Evolutionary conservation across 768 basidiomycete species (phyloP), one percentile per base, ranked within the genome.

Genomic region (Galerina marginata): DNA sequence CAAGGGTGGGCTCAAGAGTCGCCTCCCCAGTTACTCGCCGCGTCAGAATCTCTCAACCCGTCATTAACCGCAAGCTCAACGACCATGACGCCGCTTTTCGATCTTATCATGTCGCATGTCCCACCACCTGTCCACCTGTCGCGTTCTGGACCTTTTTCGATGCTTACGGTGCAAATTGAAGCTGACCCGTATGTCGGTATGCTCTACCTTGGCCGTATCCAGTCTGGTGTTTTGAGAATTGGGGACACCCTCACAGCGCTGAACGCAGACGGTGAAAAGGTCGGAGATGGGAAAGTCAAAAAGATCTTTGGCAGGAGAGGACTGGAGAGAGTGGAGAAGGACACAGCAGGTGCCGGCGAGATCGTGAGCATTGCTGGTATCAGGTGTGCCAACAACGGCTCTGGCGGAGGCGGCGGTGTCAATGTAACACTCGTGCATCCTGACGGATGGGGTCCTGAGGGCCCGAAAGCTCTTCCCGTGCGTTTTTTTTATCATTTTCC

Each of bases 111-210:
- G 61, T 73, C 76, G 4, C 80, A 82, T 52, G 78, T 80, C 33
- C 75, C 78, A 2, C 59, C 80, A 1, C 80, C 81, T 0, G 62
- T 63, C 2, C 78, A 78, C 61, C 77, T 77, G n/a, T 68, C 68
- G 39, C 67, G 75, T 12, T 65, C 73, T 0, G 65, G 68, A 7
- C 79, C 81, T n/a, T 82, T 82, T 64, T 80, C 80, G 10, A 83
- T 83, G 82, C 72, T 83, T 43, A 82, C 81, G 0, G 77, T 82
- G 11, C 82, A 83, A 61, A 77, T 83, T n/a, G 81, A 82, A 67
- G 75, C 71, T 16, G 81, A 83, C 64, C 75, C 81, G 1, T 83
- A 82, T 63, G 77, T 83, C 5, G 82, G 82, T n/a, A 75, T 75
- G 43, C 71, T 82, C 3, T 81, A 80, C 65, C 79, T 82, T 14